Percentiles rank a stretch among this genome's conserved stretches.
Conservation (phyloP, 306 rosid species). For the Canavalia ensiformis region DNA sequence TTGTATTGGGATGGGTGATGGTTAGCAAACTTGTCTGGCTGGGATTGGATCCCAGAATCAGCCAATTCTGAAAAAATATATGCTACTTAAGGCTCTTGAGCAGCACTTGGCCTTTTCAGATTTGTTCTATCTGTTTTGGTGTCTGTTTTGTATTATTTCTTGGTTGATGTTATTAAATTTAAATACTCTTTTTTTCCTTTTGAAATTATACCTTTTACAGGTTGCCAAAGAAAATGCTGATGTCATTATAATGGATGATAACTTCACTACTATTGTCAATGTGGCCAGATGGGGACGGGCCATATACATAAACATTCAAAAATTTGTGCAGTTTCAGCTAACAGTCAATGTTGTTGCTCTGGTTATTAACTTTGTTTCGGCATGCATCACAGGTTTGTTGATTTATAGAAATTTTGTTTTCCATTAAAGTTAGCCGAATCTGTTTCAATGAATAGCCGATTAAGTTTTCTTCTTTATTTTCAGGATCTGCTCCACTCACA, state of each 20-base stretch:
- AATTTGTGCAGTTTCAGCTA: conserved; percentile 95
- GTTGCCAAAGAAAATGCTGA: conserved; percentile 96
- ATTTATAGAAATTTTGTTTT: conserved; percentile 24
- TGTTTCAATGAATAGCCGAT: conserved; percentile 31
- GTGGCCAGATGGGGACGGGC: conserved; percentile 97
- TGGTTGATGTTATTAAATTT: conserved; percentile 19
- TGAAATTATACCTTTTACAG: conserved; percentile 56
- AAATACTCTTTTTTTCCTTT: neutral
- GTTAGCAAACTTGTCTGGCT: neutral
- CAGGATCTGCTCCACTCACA: conserved; percentile 96
- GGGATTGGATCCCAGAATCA: neutral
- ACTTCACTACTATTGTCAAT: conserved; percentile 81
- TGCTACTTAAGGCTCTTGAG: neutral
- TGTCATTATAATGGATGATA: conserved; percentile 92
- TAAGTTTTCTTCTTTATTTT: conserved; percentile 42
- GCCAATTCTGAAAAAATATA: neutral
- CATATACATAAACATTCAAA: conserved; percentile 91
- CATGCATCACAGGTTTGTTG: conserved; percentile 86
- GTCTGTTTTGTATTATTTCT: no score
- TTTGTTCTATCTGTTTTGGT: neutral
- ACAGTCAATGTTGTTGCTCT: conserved; percentile 94
- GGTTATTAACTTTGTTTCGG: conserved; percentile 80
- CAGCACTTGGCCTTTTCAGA: conserved; percentile 19
- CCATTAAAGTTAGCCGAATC: conserved; percentile 17
- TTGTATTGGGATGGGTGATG: neutral